Evolutionary conservation across 192 early-diverging fungal species (phyloP), one percentile per base, ranked within the genome.

Genomic region (Coemansia sp.): DNA sequence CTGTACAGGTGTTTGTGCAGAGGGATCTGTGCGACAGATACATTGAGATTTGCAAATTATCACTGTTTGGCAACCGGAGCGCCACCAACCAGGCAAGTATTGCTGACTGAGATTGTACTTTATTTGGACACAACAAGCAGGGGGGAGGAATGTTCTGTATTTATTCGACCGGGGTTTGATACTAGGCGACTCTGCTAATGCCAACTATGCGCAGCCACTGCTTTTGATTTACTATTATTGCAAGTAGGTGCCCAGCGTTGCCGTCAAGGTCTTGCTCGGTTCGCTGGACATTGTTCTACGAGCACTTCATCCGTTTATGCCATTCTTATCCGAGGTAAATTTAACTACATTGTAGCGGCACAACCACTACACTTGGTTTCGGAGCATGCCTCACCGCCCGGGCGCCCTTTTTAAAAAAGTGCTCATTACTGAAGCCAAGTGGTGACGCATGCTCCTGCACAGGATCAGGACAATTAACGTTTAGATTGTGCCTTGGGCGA

Each of bases 281-380:
- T 41, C 74, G 13, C 60, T 84, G n/a, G 82, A 77, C 34, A 71
- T 74, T 80, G 77, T 73, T 32, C 71, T 98, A 56, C 87, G 91
- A 27, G 81, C 94, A 27, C 80, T 95, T 59, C 97, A 98, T 75
- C 97, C 97, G 22, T 94, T 97, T 73, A 98, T 98, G 97, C 97
- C 97, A 15, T 98, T 96, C 71, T 74, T 98, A 15, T 96, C 95
- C 13, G 97, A 98, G 87, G 97, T 79, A 70, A 75, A 58, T 58
- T 66, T 27, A 30, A 16, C 30, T n/a, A 29, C 15, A 56, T 56
- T 56, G 30, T 56, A 56, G 53, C 53, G 53, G 53, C 53, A 56
- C 30, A 56, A 15, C 1, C 53, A 56, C 29, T 34, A 32, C 29
- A 53, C 50, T 12, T 29, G 50, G 11, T 13, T 27, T 27, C 4